Conservation (phyloP, 2,329 filamentous ascomycete genomes). For the Rosellinia necatrix region DNA sequence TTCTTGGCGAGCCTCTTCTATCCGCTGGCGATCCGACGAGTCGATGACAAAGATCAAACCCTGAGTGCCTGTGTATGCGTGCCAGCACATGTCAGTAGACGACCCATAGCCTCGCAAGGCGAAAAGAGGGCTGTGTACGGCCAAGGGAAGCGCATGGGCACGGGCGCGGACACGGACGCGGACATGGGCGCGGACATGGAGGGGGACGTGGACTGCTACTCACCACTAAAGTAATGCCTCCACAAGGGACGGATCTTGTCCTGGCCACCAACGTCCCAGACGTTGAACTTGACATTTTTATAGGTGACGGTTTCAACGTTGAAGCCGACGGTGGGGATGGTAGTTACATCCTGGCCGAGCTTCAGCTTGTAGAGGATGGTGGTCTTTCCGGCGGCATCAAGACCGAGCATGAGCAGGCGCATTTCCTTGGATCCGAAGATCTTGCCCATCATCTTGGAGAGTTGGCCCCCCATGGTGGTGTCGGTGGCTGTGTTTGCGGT, state of each 20-base stretch:
- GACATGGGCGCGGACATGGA: no score
- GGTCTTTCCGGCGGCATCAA: constrained; percentile 98
- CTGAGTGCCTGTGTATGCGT: constrained; percentile 72
- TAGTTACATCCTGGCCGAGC: constrained; percentile 96
- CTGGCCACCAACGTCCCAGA: constrained; percentile 98
- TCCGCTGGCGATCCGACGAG: constrained; percentile 86
- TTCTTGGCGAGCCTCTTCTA: constrained; percentile 92
- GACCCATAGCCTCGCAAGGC: no score
- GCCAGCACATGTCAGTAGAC: constrained; percentile 11
- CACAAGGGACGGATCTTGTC: constrained; percentile 98
- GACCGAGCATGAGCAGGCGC: constrained; percentile 95
- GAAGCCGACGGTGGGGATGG: constrained; percentile 97
- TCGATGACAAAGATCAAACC: constrained; percentile 99
- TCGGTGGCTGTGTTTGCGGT: not conserved
- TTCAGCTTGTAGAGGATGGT: constrained; percentile 99
- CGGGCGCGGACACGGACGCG: no score
- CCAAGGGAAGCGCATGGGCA: no score
- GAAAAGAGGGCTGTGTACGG: no score
- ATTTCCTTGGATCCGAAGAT: constrained; percentile 99
- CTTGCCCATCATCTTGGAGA: constrained; percentile 97
- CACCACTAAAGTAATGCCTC: constrained; percentile 94
- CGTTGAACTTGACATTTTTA: constrained; percentile 99
- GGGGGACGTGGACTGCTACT: no score
- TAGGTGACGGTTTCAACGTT: constrained; percentile 99
- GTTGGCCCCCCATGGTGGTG: constrained; percentile 77